Evolutionary conservation across 345 rosid species (phyloP).

Genomic region (Pistacia vera): DNA sequence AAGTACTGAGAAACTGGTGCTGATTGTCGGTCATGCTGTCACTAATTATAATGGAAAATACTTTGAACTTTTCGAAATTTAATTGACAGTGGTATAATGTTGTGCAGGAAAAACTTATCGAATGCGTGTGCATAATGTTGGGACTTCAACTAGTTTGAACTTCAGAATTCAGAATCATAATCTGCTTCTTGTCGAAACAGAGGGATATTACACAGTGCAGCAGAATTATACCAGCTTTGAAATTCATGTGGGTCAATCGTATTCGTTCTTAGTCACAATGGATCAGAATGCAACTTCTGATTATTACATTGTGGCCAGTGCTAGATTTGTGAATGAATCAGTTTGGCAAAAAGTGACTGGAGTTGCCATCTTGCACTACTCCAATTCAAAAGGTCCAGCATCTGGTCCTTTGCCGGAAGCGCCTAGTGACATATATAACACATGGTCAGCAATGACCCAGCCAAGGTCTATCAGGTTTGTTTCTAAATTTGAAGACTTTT

Average conservation of each 20-base stretch:
- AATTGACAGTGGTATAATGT: constrained; percentile 8
- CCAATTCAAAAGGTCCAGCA: constrained; percentile 84
- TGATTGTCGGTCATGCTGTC: neutral
- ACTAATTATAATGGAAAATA: neutral
- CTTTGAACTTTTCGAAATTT: constrained; percentile 7
- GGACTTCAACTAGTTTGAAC: constrained; percentile 87
- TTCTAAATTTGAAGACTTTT: neutral
- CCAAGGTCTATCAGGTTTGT: constrained; percentile 80
- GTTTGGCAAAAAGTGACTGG: constrained; percentile 93
- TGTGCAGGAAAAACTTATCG: constrained; percentile 88
- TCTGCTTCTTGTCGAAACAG: constrained; percentile 83
- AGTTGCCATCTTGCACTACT: constrained; percentile 88
- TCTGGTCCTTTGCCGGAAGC: constrained; percentile 82
- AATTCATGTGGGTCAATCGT: constrained; percentile 91
- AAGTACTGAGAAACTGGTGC: neutral
- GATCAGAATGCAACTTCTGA: constrained; percentile 84
- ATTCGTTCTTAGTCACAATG: constrained; percentile 87
- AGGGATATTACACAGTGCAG: constrained; percentile 71
- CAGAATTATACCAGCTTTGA: constrained; percentile 79
- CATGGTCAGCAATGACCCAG: constrained; percentile 85
- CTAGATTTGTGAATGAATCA: constrained; percentile 87
- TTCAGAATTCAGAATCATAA: constrained; percentile 94
- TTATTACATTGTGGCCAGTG: constrained; percentile 94
- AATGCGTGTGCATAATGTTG: constrained; percentile 85
- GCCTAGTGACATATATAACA: constrained; percentile 63